Conservation (phyloP, 1,284 basidiomycete species). For the Moniliella sp. region DNA sequence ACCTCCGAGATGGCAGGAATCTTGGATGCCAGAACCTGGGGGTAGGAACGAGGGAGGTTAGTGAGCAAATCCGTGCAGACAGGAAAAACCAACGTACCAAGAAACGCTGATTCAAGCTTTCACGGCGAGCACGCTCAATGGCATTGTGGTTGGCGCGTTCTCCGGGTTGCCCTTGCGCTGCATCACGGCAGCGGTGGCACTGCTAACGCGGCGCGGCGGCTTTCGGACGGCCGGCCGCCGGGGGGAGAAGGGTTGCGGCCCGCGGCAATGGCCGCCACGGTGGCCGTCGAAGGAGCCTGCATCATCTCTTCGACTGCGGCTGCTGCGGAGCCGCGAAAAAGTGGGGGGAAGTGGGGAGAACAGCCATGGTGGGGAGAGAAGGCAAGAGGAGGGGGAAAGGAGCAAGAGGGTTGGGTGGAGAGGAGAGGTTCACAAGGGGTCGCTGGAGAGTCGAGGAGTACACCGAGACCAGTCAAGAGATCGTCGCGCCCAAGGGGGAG, state of each 20-base stretch:
- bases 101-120: constrained; percentile 20
- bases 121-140: constrained; percentile 21
- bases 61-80: too few relatives aligned
- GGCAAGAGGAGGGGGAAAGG: neutral
- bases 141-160: constrained; percentile 20
- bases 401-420: neutral
- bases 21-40: constrained; percentile 16
- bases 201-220: neutral
- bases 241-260: neutral
- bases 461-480: neutral
- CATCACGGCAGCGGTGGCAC: neutral
- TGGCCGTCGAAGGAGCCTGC: neutral
- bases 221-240: neutral
- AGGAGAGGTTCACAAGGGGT: neutral
- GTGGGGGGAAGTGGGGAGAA: neutral
- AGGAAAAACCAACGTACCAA: constrained; percentile 9
- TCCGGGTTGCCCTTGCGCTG: neutral
- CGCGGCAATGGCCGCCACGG: neutral
- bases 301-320: neutral
- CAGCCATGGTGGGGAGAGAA: neutral
- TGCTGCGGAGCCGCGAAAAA: too few relatives aligned
- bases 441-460: neutral
- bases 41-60: too few relatives aligned
- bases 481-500: neutral
- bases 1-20: constrained; percentile 18